Percentiles rank a stretch among this genome's conserved stretches.
Evolutionary conservation across 768 basidiomycete genomes (phyloP).

Genomic region (Mycena metata): DNA sequence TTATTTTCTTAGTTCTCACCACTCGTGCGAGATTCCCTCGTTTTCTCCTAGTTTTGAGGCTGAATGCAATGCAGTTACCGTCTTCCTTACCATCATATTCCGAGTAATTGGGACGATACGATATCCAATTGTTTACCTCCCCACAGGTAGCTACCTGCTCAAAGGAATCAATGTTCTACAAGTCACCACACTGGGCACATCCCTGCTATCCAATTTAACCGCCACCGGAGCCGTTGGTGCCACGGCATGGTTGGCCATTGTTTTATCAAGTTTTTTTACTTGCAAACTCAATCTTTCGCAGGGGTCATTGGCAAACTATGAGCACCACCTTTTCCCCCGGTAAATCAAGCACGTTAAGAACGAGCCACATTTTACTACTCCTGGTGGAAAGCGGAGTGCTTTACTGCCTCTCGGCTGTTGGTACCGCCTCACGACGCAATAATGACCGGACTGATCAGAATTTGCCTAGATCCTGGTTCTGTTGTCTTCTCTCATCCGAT

Average conservation of each 20-base stretch:
- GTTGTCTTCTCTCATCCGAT: constrained; percentile 22
- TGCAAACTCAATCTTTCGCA: too few species aligned
- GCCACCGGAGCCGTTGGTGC: too few species aligned
- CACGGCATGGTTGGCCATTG: too few species aligned
- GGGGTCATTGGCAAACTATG: too few species aligned
- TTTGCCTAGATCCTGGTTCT: constrained; percentile 23
- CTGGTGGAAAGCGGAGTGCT: too few species aligned
- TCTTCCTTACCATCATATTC: constrained; percentile 21
- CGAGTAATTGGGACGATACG: constrained; percentile 2
- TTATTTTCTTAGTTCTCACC: constrained; percentile 22
- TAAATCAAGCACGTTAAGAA: too few species aligned
- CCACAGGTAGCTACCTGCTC: not conserved
- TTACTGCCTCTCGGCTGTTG: too few species aligned
- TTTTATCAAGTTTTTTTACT: too few species aligned
- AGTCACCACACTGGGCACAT: constrained; percentile 21
- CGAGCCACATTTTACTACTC: too few species aligned
- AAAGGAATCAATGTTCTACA: constrained; percentile 32
- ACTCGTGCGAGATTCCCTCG: constrained; percentile 8
- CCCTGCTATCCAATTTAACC: constrained; percentile 26
- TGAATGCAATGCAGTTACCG: not conserved
- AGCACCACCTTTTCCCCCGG: too few species aligned
- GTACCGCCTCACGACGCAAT: constrained; percentile 31
- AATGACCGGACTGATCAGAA: not conserved
- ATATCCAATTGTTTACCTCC: not conserved
- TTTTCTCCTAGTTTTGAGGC: not conserved